These are phyloP conservation scores for Pythium myriotylum DNA, from an alignment of 352 stramenopile species.

Conservation along the genomic window DNA sequence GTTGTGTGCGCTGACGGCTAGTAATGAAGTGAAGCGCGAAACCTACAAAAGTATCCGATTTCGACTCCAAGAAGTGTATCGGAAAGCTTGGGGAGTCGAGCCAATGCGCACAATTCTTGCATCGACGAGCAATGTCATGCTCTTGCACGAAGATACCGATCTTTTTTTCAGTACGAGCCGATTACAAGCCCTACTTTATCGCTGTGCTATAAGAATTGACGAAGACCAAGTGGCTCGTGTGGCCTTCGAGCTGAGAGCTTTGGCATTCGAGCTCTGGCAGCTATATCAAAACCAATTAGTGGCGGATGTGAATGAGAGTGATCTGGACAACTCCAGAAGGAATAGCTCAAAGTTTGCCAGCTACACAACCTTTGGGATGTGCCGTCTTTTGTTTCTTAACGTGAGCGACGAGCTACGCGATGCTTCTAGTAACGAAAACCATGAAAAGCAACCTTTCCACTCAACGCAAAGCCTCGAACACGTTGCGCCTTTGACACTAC, in stretches of 20 bases:
- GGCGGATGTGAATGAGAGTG: conserved; percentile 61
- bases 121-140: conserved; percentile 69
- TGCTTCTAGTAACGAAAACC: conserved; percentile 5
- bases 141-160: conserved; percentile 58
- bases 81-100: conserved; percentile 47
- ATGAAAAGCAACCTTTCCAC: background rate
- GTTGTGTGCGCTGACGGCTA: conserved; percentile 19
- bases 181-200: conserved; percentile 23
- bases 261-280: conserved; percentile 73
- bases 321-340: conserved; percentile 50
- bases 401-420: conserved; percentile 50
- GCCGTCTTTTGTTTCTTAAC: conserved; percentile 57
- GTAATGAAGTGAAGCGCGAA: conserved; percentile 7
- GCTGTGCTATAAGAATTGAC: background rate
- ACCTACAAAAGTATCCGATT: conserved; percentile 31
- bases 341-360: conserved; percentile 60
- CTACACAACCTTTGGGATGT: conserved; percentile 49
- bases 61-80: conserved; percentile 76
- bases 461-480: background rate
- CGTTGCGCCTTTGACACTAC: conserved; percentile 13
- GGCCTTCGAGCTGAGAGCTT: conserved; percentile 32
- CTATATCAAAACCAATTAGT: conserved; percentile 82
- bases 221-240: conserved; percentile 31
- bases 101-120: conserved; percentile 49
- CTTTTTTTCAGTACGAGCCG: conserved; percentile 54